Evolutionary conservation across 2,329 filamentous ascomycete genomes (phyloP).

Genomic region (Tolypocladium amazonense): DNA sequence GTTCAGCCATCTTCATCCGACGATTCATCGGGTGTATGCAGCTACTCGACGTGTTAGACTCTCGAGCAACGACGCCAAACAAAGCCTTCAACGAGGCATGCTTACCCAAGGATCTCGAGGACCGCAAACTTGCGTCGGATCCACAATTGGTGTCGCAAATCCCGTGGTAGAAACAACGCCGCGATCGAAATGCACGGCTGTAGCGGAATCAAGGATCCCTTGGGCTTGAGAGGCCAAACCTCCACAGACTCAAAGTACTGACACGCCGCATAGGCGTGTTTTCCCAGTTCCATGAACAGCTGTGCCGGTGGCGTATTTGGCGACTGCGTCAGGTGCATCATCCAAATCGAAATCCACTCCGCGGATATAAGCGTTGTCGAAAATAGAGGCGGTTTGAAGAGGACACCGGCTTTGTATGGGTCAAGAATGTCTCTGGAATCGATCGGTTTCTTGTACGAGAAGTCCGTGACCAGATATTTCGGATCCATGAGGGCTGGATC

Average conservation of each 20-base stretch:
- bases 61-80: neutral
- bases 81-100: neutral
- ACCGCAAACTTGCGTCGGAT: conserved; percentile 66
- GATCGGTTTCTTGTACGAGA: conserved; percentile 40
- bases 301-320: conserved; percentile 42
- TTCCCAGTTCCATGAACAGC: conserved; percentile 41
- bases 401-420: conserved; percentile 56
- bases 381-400: conserved; percentile 63
- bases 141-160: conserved; percentile 67
- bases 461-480: conserved; percentile 52
- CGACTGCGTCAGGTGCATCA: conserved; percentile 73
- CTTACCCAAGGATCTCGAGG: conserved; percentile 71
- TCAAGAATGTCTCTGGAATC: conserved; percentile 60
- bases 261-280: conserved; percentile 59
- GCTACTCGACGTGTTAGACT: conserved; percentile 31
- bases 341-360: conserved; percentile 67
- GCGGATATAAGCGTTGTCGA: conserved; percentile 63
- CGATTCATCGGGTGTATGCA: conserved; percentile 74
- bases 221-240: conserved; percentile 57
- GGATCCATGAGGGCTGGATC: conserved; percentile 52
- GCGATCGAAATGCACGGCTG: conserved; percentile 71
- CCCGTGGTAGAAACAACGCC: conserved; percentile 68
- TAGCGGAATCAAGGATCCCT: conserved; percentile 59
- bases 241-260: conserved; percentile 72
- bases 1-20: conserved; percentile 61